A percentile compares a stretch with the other conserved stretches of the same genome.
phyloP scores from a whole-genome alignment of 2,329 filamentous ascomycete genomes.

The Botryotinia narcissicola region DNA sequence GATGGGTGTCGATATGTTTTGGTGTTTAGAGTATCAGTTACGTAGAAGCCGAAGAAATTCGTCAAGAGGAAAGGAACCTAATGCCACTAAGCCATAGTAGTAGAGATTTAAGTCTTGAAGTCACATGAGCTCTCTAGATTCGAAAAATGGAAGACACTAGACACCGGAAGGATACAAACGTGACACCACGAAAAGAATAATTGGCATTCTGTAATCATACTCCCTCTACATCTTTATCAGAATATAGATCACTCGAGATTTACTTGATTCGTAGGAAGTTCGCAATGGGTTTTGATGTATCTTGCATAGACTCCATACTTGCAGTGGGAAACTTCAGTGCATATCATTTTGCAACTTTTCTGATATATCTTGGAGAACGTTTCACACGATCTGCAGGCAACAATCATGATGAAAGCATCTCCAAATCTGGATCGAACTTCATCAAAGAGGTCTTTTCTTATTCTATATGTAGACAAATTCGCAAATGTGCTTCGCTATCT shows the following conservation, averaged over 20 bases:
- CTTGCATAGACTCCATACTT: neutral
- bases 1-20: neutral
- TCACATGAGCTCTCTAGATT: neutral
- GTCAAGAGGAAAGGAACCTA: neutral
- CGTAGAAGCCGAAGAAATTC: neutral
- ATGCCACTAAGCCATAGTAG: neutral
- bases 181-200: neutral
- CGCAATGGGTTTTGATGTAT: neutral
- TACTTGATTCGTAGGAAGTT: neutral
- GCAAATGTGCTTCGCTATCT: neutral
- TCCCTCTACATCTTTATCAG: neutral
- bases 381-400: neutral
- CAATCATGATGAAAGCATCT: no score
- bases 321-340: neutral
- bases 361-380: fast-evolving
- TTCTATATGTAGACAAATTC: no score
- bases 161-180: neutral
- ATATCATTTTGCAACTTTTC: neutral
- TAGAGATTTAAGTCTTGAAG: neutral
- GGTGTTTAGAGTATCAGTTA: neutral
- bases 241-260: neutral
- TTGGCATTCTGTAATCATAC: neutral
- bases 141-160: neutral
- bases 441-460: neutral
- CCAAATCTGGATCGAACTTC: no score